Percentiles rank a stretch among this genome's conserved stretches.
phyloP scores from a whole-genome alignment of 495 filamentous ascomycete species.

The Emericellopsis terricola region DNA sequence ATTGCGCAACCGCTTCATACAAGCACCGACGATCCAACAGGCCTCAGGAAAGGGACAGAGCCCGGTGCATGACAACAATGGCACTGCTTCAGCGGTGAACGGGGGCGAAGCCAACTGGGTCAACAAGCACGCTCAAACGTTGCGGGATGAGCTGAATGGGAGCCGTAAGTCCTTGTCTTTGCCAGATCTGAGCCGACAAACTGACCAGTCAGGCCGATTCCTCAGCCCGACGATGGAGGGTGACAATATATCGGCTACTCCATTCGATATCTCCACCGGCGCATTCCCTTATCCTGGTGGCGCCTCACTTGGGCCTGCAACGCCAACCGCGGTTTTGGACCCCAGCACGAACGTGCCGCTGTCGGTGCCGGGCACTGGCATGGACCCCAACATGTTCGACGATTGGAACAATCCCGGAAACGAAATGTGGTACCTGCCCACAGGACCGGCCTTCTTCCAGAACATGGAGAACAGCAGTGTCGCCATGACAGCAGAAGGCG shows the following conservation, averaged over 20 bases:
- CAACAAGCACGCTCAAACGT: conserved; percentile 10
- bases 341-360: conserved; percentile 8
- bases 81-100: conserved; percentile 10
- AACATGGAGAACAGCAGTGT: conserved; percentile 31
- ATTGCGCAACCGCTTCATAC: conserved; percentile 57
- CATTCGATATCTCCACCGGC: conserved; percentile 29
- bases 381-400: conserved; percentile 14
- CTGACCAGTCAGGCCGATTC: conserved; percentile 1
- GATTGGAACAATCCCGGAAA: conserved; percentile 23
- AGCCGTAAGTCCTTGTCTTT: conserved; percentile 15
- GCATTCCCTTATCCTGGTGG: conserved; percentile 28
- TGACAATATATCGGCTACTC: conserved; percentile 32
- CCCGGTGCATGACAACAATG: conserved; percentile 12
- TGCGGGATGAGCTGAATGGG: conserved; percentile 10
- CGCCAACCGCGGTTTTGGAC: conserved; percentile 22
- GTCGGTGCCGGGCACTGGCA: conserved; percentile 6
- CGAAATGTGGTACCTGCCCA: conserved; percentile 40
- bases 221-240: conserved; percentile 1
- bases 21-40: conserved; percentile 21
- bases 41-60: conserved; percentile 17
- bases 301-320: conserved; percentile 23
- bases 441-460: conserved; percentile 35
- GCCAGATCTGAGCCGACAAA: too few relatives aligned
- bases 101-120: conserved; percentile 9
- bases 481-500: conserved; percentile 39